Evolutionary conservation across 2,329 filamentous ascomycete species (phyloP), one percentile per base, ranked within the genome.

Genomic region (Epichloe glyceriae): DNA sequence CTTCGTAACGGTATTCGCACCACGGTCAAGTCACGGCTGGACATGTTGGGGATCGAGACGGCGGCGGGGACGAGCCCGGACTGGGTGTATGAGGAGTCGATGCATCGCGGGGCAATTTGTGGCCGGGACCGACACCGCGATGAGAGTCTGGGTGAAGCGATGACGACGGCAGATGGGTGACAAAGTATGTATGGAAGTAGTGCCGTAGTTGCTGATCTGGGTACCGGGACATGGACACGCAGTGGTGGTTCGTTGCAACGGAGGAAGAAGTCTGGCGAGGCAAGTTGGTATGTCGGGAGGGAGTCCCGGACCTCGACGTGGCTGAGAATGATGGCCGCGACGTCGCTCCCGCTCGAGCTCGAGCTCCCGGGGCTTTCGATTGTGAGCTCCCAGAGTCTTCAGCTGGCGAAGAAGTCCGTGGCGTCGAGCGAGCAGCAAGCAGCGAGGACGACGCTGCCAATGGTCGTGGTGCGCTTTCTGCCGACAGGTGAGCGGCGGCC

Each of bases 101-200:
- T 22, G 87, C 87, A 58, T 87, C 80, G 59, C 89, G 85, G 46
- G 90, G 90, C 5, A 96, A 79, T 65, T 93, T 90, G 66, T 95
- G 89, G 58, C 88, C 85, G 33, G 82, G 81, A 3, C 82, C 83
- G 30, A 71, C 63, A 17, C 75, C 69, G 20, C 74, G 70, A 50
- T 82, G 76, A 37, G 86, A 86, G 67, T 97, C 91, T 7, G 93
- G 91, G 60, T 96, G 87, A 43, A 95, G 76, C 3, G 90, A 96
- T 14, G 89, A 94, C 17, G 89, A 95, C 4, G 93, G 91, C 2
- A 98, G 78, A 66, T 96, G 88, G 8, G 93, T 95, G 53, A 97
- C 88, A 67, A 98, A 98, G 73, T 98, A 97, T 60, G 94, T 89
- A 71, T 96, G 89, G 67, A 97, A 97, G 55, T 68, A 47, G 17